Evolutionary conservation across 257 asterid species (phyloP), one percentile per base, ranked within the genome.

Genomic region (Perilla frutescens): DNA sequence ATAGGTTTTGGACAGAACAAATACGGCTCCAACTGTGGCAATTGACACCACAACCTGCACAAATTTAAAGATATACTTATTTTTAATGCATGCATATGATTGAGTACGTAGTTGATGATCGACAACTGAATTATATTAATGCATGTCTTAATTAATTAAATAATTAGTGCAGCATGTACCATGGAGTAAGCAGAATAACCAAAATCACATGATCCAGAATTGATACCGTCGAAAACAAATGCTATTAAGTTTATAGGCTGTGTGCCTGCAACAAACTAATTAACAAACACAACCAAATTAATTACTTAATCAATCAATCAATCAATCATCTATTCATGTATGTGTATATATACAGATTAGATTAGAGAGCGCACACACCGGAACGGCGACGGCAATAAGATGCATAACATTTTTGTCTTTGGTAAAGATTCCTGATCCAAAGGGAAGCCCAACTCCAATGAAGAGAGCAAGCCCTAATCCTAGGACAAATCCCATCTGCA

Each of bases 131-230:
- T n/a, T n/a, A n/a, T n/a, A n/a, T n/a, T n/a, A n/a, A 20, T 20
- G 26, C 26, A 20, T 20, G 26, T 20, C 26, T 20, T 20, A 20
- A 20, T 20, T 20, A 20, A 20, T 20, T 20, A 20, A 20, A 0
- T 20, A 20, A 20, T 20, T 20, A 20, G 0, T 20, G 26, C 26
- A 20, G 26, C 26, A 20, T 20, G 26, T 20, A 91, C 96, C 98
- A 92, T 92, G 81, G 98, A 92, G 81, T 90, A 92, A 9, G 96
- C 97, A 15, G 97, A 87, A 74, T 83, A 92, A 5, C 92, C 96
- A 74, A 92, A 92, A 61, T 90, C 98, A 0, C 87, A 90, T n/a
- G 97, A 90, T 70, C 98, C 98, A 61, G 86, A 92, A 74, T 87
- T 92, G 49, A 92, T 85, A 4, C 98, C 98, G 7, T 92, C 97